Evolutionary conservation across 2,329 filamentous ascomycete genomes (phyloP), one percentile per base, ranked within the genome.

Genomic region (Neofusicoccum cordaticola): DNA sequence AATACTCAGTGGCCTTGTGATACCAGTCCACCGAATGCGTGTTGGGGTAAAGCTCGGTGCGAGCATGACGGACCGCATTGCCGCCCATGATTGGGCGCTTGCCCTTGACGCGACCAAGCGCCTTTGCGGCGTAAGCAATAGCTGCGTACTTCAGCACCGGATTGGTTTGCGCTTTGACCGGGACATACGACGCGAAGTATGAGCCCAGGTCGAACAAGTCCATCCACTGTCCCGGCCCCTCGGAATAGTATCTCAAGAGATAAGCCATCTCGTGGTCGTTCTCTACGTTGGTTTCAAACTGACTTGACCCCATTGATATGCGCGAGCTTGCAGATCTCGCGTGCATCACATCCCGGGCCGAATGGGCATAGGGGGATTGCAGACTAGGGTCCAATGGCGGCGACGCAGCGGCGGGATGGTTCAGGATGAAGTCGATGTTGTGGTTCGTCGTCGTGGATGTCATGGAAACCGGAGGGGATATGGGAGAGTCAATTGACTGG

Each of bases 111-210:
- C 83, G 81, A 17, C 83, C 82, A 17, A 88, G 78, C 68, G 87
- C 84, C 70, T 88, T 89, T 12, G 86, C 86, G 5, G 86, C 83
- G 67, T 86, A 86, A 22, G 86, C 85, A 66, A 86, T 85, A 8
- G 85, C 84, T 7, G 86, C 84, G 69, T 83, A 83, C 60, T 80
- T 80, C 45, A 83, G 76, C 56, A 83, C 71, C n/a, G 81, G 78
- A 61, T 84, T 82, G 37, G 81, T 78, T 4, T 76, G 72, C 12
- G 86, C 84, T 70, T 84, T 83, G 2, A 87, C 80, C 1, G 86
- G 86, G 19, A 88, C 84, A 61, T 86, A 81, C 27, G 83, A 85
- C 3, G 84, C 81, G 65, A 88, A 89, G 71, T 88, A 88, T 45
- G 81, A 83, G 5, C 83, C 84, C 39, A 84, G 74, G 67, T 85